Conservation (phyloP, 2,329 filamentous ascomycete species). For the Thermothelomyces thermophilus region DNA sequence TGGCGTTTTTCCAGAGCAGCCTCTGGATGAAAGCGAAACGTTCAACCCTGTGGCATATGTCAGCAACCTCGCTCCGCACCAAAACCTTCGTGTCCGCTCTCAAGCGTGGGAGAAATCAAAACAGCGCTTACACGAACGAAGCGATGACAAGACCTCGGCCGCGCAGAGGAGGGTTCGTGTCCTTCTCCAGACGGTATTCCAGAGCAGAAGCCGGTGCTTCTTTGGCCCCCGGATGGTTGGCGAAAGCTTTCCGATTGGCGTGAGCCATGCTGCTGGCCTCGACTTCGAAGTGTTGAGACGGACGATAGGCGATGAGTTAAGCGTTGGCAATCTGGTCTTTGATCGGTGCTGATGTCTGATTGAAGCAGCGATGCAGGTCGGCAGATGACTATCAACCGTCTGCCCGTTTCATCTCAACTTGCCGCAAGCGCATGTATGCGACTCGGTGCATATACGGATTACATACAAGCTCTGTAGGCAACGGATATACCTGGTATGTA, state of each 20-base stretch:
- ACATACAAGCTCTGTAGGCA: too few species aligned
- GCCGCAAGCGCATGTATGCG: too few species aligned
- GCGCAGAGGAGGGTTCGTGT: constrained; percentile 63
- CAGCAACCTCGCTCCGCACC: background rate
- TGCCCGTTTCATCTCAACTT: background rate
- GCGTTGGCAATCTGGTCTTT: too few species aligned
- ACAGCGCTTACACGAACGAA: constrained; percentile 25
- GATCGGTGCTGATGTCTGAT: too few species aligned
- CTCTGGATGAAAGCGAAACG: constrained; percentile 55
- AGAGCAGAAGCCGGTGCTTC: constrained; percentile 31
- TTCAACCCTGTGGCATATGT: constrained; percentile 42
- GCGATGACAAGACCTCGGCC: constrained; percentile 58
- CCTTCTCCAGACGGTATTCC: constrained; percentile 31
- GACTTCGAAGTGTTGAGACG: too few species aligned
- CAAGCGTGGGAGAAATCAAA: background rate
- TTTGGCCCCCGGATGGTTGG: constrained; percentile 39
- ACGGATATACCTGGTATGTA: too few species aligned
- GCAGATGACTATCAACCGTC: too few species aligned
- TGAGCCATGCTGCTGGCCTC: too few species aligned
- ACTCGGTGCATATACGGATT: too few species aligned
- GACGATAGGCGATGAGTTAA: too few species aligned
- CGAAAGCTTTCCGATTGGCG: constrained; percentile 27
- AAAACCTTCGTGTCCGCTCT: background rate
- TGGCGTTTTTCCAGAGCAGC: constrained; percentile 63
- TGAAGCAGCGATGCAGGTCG: too few species aligned